Base-by-base conservation (phyloP, 192 early-diverging fungal species). In the Cetraspora pellucida region DNA sequence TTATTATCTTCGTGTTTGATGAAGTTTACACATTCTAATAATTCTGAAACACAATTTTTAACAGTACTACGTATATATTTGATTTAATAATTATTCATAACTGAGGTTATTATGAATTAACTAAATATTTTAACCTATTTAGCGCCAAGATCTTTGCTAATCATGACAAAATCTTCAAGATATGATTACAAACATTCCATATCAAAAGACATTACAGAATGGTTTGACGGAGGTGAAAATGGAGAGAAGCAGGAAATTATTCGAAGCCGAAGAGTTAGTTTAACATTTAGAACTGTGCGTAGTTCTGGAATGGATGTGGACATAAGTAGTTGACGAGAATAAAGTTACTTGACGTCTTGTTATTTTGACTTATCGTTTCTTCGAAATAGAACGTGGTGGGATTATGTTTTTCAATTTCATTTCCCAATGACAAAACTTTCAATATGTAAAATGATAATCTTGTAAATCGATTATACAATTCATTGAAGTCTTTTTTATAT, bases 161-260 rank as follows among this genome's bases (percentile, higher is more conserved):
- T 90, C 8, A 81, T 91, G 81, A 85, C 77, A 23, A 84, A 81
- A 10, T 80, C 83, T 3, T 75, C 87, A 67, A 81, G 92, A 16
- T 93, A 85, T 60, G 79, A 87, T 19, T 90, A 80, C 52, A 89
- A 84, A 75, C 92, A 93, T 65, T 81, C 85, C 11, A 93, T 93
- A 13, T 89, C 90, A 0, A 93, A 93, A 74, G 82, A 90, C 65
- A 21, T 77, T 2, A 59, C 86, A 5, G 89, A 92, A 28, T 67
- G 66, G 23, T 67, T 75, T 10, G 78, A 82, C 4, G 85, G 16
- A 4, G 19, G 50, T 19, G 17, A 52, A 54, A 54, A 19, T 54
- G 50, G 13, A 19, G 82, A 2, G 55, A 72, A 0, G 7, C 37
- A 7, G 37, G 67, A 72, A 28, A 86, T 93, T 73, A 72, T 81